Percentiles rank a stretch among this genome's conserved stretches.
These are phyloP conservation scores for Trametes pubescens DNA, from an alignment of 1,284 basidiomycete genomes.

Conservation along the genomic window DNA sequence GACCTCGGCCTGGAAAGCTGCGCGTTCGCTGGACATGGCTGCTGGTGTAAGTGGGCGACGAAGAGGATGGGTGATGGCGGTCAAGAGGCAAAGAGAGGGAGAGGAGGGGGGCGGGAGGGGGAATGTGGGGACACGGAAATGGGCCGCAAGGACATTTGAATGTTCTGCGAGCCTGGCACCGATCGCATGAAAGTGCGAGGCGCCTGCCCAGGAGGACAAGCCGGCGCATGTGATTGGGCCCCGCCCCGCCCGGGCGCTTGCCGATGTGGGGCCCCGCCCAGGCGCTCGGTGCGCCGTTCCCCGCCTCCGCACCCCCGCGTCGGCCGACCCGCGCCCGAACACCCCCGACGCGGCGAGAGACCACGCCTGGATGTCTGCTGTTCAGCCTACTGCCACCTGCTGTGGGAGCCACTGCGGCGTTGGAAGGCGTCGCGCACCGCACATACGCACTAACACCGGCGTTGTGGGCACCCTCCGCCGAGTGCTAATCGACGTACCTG, in stretches of 20 bases:
- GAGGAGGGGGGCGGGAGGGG: conserved; percentile 13
- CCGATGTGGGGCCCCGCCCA: conserved; percentile 29
- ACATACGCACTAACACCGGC: conserved; percentile 35
- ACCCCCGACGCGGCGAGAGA: background rate
- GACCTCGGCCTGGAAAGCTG: conserved; percentile 56
- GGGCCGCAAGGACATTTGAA: conserved; percentile 23
- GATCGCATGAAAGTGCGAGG: conserved; percentile 27
- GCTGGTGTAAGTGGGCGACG: conserved; percentile 42
- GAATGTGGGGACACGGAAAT: conserved; percentile 25
- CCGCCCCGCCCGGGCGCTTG: conserved; percentile 13
- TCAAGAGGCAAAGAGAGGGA: background rate
- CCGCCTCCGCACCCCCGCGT: conserved; percentile 22
- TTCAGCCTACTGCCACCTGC: background rate
- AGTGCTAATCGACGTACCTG: conserved; percentile 7
- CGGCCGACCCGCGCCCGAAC: conserved; percentile 30
- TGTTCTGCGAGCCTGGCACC: conserved; percentile 24
- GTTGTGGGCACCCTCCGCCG: background rate
- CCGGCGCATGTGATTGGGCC: conserved; percentile 31
- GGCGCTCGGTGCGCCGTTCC: conserved; percentile 28
- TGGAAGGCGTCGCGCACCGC: conserved; percentile 5
- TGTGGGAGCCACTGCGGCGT: conserved; percentile 9
- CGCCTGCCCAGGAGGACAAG: conserved; percentile 12
- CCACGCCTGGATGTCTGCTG: conserved; percentile 3
- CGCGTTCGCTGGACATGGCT: conserved; percentile 50
- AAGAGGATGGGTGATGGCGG: background rate